phyloP scores from a whole-genome alignment of 1,139 yeast species.

The Pneumocystis sp. region DNA sequence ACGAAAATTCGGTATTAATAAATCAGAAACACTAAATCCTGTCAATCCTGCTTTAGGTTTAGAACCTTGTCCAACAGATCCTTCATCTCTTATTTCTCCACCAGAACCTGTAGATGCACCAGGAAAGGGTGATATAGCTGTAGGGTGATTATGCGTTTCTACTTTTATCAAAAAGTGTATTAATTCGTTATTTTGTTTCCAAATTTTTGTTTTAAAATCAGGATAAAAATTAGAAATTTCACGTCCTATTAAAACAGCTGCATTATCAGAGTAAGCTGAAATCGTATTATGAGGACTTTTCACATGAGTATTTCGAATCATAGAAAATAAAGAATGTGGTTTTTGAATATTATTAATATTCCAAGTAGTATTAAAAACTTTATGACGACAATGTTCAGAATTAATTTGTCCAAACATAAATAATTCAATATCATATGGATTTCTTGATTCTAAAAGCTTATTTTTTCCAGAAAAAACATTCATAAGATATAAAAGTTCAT shows the following conservation, averaged over 20 bases:
- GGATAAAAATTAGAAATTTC: constrained; percentile 65
- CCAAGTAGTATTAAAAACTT: constrained; percentile 98
- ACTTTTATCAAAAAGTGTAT: constrained; percentile 89
- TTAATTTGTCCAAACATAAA: constrained; percentile 99
- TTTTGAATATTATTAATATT: constrained; percentile 72
- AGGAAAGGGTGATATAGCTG: constrained; percentile 97
- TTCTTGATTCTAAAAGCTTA: constrained; percentile 47
- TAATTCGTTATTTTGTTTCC: constrained; percentile 59
- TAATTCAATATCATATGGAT: constrained; percentile 94
- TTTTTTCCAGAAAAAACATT: constrained; percentile 44
- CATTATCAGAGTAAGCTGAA: constrained; percentile 93
- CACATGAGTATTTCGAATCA: constrained; percentile 91
- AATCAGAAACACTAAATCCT: constrained; percentile 85
- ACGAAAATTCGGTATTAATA: constrained; percentile 64
- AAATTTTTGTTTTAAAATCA: constrained; percentile 29
- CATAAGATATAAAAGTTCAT: constrained; percentile 79
- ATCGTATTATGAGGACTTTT: constrained; percentile 64
- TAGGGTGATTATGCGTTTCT: constrained; percentile 98
- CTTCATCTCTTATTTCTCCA: constrained; percentile 99
- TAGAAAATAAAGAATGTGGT: constrained; percentile 66
- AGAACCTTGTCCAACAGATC: constrained; percentile 98
- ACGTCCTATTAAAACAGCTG: constrained; percentile 88
- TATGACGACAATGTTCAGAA: constrained; percentile 98
- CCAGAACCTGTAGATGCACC: constrained; percentile 99
- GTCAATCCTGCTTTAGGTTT: constrained; percentile 91